These are phyloP conservation scores for Termitomyces sp. DNA, from an alignment of 1,284 basidiomycete genomes.

Conservation along the genomic window DNA sequence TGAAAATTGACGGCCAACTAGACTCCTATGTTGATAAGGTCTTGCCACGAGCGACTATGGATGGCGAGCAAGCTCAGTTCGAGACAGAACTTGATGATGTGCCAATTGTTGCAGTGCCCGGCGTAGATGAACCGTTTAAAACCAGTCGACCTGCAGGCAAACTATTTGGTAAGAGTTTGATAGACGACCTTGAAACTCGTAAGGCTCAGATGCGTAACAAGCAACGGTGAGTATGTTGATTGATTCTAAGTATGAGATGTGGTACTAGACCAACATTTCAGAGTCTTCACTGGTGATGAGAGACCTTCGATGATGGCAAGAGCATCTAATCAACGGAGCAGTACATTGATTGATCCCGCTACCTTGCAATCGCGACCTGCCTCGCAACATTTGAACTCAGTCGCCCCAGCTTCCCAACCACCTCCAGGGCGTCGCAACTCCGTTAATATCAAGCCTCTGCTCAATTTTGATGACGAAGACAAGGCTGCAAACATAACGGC, in stretches of 20 bases:
- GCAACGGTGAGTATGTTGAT: conserved; percentile 50
- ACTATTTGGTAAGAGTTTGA: conserved; percentile 73
- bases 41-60: conserved; percentile 61
- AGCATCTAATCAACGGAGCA: conserved; percentile 44
- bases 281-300: conserved; percentile 70
- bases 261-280: conserved; percentile 22
- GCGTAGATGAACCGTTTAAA: conserved; percentile 36
- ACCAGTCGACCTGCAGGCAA: conserved; percentile 62
- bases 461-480: conserved; percentile 54
- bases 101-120: conserved; percentile 30
- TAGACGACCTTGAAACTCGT: conserved; percentile 72
- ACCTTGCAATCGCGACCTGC: conserved; percentile 45
- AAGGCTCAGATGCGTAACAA: conserved; percentile 72
- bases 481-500: conserved; percentile 25
- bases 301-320: conserved; percentile 83
- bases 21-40: conserved; percentile 56
- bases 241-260: background rate
- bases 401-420: conserved; percentile 32
- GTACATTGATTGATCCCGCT: conserved; percentile 69
- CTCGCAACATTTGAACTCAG: conserved; percentile 40
- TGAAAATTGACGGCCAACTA: conserved; percentile 60
- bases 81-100: conserved; percentile 38
- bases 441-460: conserved; percentile 47
- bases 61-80: conserved; percentile 66
- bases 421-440: conserved; percentile 45